phyloP scores from a whole-genome alignment of 1,284 basidiomycete species.

The Apiotrichum brassicae region DNA sequence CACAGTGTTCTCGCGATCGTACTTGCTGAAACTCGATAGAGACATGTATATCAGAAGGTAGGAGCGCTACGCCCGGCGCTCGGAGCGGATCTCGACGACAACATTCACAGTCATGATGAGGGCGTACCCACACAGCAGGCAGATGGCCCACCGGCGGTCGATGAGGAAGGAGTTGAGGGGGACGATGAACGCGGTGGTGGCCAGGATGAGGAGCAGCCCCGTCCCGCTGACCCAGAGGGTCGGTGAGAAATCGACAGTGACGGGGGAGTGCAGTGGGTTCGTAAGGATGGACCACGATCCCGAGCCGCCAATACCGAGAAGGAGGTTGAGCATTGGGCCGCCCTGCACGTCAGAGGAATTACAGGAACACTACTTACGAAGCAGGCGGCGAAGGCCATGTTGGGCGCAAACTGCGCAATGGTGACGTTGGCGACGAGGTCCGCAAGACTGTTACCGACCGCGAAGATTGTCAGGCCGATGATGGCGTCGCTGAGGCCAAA shows the following conservation, averaged over 20 bases:
- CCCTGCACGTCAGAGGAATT: slow-evolving; percentile 9
- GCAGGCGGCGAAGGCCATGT: slow-evolving; percentile 50
- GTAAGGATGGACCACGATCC: slow-evolving; percentile 45
- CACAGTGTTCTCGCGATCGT: too few relatives aligned
- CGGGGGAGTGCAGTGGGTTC: slow-evolving; percentile 54
- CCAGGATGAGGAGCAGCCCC: slow-evolving; percentile 67
- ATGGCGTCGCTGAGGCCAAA: slow-evolving; percentile 96
- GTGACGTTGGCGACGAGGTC: slow-evolving; percentile 96
- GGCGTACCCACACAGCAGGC: slow-evolving; percentile 68
- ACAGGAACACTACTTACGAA: slow-evolving; percentile 15
- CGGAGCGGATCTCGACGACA: slow-evolving; percentile 58
- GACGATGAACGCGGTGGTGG: slow-evolving; percentile 73
- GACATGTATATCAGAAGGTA: too few relatives aligned
- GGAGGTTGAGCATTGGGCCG: slow-evolving; percentile 78
- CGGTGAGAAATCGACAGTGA: slow-evolving; percentile 70
- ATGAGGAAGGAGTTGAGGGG: slow-evolving; percentile 78
- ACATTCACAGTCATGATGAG: slow-evolving; percentile 67
- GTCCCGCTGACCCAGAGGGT: slow-evolving; percentile 76
- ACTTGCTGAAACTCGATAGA: too few relatives aligned
- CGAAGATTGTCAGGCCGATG: slow-evolving; percentile 91
- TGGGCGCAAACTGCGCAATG: slow-evolving; percentile 58
- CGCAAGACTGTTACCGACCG: slow-evolving; percentile 89
- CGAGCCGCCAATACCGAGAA: slow-evolving; percentile 55
- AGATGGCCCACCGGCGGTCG: slow-evolving; percentile 68
- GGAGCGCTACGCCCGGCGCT: slow-evolving; percentile 12